Conservation (phyloP, 2,329 filamentous ascomycete genomes). For the Metarhizium brunneum region DNA sequence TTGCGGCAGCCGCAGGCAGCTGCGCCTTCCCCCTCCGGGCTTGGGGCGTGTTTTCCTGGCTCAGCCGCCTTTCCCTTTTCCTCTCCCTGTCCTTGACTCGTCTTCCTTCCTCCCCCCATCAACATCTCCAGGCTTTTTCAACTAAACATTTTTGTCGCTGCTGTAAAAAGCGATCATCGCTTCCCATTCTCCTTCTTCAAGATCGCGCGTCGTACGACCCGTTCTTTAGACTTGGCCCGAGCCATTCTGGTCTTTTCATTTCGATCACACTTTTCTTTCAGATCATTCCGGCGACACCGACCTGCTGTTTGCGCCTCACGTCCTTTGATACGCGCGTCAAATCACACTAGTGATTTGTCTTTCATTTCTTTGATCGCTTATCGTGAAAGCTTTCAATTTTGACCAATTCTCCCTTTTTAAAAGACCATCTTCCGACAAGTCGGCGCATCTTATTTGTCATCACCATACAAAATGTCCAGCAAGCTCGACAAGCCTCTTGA, state of each 20-base stretch:
- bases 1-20: not conserved
- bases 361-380: not conserved
- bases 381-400: not conserved
- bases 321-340: not conserved
- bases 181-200: not conserved
- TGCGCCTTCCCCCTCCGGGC: not conserved
- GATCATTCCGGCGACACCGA: not conserved
- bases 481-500: conserved; percentile 97
- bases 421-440: conserved; percentile 8
- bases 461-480: conserved; percentile 62
- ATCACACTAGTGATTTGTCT: not conserved
- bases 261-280: conserved; percentile 3
- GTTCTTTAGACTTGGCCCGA: not conserved
- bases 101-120: not conserved
- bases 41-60: not conserved
- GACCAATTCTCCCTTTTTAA: not conserved
- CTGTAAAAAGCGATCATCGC: not conserved
- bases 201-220: not conserved
- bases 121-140: conserved; percentile 3
- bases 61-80: not conserved
- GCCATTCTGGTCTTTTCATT: not conserved
- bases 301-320: not conserved
- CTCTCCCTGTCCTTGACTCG: not conserved
- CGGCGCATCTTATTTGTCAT: conserved; percentile 22
- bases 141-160: not conserved